A percentile compares a stretch with the other conserved stretches of the same genome.
Conservation (phyloP, 345 rosid species). For the Mallotus nudiflorus region DNA sequence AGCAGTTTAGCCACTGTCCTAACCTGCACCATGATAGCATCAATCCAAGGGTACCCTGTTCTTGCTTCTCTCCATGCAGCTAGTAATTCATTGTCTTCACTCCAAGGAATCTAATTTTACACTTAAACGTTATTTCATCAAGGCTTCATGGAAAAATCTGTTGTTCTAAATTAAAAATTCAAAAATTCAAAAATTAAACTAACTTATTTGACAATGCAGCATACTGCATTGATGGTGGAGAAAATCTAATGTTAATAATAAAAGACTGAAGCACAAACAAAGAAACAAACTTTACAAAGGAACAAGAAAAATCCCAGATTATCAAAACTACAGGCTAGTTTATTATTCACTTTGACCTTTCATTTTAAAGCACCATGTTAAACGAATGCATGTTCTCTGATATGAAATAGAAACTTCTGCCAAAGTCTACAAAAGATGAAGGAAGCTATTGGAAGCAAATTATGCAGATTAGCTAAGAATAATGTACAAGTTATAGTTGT, state of each 20-base stretch:
- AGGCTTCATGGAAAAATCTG: background rate
- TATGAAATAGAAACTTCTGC: background rate
- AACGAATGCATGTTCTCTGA: background rate
- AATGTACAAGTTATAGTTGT: background rate
- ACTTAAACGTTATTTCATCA: slow-evolving; percentile 1
- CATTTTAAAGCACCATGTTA: background rate
- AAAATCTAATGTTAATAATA: background rate
- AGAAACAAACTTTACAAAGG: background rate
- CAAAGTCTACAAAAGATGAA: slow-evolving; percentile 3
- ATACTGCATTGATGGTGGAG: background rate
- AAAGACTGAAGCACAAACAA: background rate
- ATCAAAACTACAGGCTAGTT: background rate
- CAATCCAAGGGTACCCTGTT: slow-evolving; percentile 98
- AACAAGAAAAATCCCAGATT: background rate
- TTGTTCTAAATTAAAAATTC: background rate
- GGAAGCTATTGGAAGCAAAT: background rate
- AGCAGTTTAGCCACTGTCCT: slow-evolving; percentile 25
- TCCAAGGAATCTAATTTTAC: slow-evolving; percentile 86
- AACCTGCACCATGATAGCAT: slow-evolving; percentile 99
- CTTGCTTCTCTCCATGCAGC: slow-evolving; percentile 91
- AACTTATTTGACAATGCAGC: background rate
- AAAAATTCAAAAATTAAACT: background rate
- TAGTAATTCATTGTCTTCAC: slow-evolving; percentile 59
- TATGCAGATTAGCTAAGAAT: background rate
- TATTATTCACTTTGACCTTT: background rate